These are phyloP conservation scores for Podaxis sp. DNA, from an alignment of 768 basidiomycete genomes.

Conservation along the genomic window DNA sequence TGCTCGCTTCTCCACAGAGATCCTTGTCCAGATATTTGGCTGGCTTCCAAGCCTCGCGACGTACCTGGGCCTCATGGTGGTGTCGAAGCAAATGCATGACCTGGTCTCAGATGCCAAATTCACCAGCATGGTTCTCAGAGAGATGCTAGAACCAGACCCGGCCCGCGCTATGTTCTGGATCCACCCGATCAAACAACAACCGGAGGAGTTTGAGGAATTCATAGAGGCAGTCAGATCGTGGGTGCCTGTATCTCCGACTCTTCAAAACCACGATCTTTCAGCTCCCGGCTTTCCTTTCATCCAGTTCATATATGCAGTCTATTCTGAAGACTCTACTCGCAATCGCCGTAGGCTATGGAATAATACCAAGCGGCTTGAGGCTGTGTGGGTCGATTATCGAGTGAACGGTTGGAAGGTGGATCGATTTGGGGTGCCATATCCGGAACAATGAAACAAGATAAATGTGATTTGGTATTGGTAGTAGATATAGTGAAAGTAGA, in stretches of 20 bases:
- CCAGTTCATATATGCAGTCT: neutral
- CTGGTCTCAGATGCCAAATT: neutral
- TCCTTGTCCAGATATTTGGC: conserved; percentile 6
- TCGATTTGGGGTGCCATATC: conserved; percentile 8
- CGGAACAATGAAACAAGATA: neutral
- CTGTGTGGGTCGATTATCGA: conserved; percentile 7
- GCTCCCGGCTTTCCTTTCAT: neutral
- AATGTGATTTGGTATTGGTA: neutral
- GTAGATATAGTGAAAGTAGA: neutral
- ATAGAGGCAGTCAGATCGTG: neutral
- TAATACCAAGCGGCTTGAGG: neutral
- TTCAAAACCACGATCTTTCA: neutral
- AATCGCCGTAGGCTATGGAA: conserved; percentile 8
- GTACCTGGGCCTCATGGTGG: neutral
- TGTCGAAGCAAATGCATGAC: neutral
- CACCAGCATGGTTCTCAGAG: conserved; percentile 1
- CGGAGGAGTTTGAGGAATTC: neutral
- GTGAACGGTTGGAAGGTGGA: conserved; percentile 7
- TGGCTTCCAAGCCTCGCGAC: neutral
- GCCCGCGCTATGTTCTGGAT: conserved; percentile 1
- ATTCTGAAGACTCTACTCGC: neutral
- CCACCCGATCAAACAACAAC: neutral
- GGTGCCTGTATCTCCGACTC: neutral
- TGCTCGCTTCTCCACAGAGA: neutral
- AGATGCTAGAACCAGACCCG: neutral